phyloP scores from a whole-genome alignment of 805 yeast genomes.

The Zygosaccharomyces pseudorouxii region DNA sequence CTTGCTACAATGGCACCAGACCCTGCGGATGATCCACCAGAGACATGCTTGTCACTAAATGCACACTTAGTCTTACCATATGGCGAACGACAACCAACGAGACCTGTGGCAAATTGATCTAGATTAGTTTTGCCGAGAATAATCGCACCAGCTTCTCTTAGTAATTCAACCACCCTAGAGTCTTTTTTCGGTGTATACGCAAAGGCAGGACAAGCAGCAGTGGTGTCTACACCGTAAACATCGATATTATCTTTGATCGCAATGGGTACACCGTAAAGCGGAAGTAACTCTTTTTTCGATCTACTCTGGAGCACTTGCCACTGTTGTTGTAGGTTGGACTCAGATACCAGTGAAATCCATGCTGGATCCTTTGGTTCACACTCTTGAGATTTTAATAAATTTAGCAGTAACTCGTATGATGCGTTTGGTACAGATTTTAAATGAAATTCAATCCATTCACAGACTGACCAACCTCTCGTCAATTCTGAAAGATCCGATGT shows the following conservation, averaged over 20 bases:
- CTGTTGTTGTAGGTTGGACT: conserved; percentile 63
- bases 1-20: conserved; percentile 89
- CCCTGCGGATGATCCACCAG: conserved; percentile 96
- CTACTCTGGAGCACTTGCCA: conserved; percentile 70
- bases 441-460: conserved; percentile 75
- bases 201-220: conserved; percentile 93
- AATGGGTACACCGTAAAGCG: conserved; percentile 89
- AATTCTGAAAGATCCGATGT: conserved; percentile 4
- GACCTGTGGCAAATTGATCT: conserved; percentile 97
- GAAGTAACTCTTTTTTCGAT: conserved; percentile 48
- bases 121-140: conserved; percentile 90
- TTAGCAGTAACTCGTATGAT: conserved; percentile 48
- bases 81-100: conserved; percentile 93
- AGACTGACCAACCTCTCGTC: conserved; percentile 66
- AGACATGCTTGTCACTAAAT: conserved; percentile 69
- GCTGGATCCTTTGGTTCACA: conserved; percentile 65
- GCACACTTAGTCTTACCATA: conserved; percentile 86
- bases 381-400: conserved; percentile 45
- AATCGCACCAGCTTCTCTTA: conserved; percentile 88
- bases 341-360: conserved; percentile 78
- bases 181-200: conserved; percentile 65
- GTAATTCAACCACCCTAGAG: conserved; percentile 66
- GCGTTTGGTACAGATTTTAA: conserved; percentile 52
- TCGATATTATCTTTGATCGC: conserved; percentile 96
- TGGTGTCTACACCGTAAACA: conserved; percentile 73